phyloP scores from a whole-genome alignment of 495 filamentous ascomycete genomes.

The Stereocaulon alpinum region DNA sequence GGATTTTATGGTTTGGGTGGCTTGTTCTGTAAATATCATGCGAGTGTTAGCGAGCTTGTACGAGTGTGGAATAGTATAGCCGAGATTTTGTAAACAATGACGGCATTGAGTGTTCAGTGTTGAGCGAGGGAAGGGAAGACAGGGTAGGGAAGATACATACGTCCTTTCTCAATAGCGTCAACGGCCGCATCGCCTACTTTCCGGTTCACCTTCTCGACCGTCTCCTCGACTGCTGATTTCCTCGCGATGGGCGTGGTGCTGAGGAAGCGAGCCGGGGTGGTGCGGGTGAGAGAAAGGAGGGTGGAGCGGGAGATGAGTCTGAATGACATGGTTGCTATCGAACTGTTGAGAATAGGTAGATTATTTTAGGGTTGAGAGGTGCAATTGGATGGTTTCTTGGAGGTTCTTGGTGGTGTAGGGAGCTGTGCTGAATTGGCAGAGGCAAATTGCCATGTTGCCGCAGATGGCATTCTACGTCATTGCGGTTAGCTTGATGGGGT shows the following conservation, averaged over 20 bases:
- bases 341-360: no score
- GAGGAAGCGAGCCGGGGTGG: background rate
- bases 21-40: constrained; percentile 36
- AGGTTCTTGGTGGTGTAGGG: no score
- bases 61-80: no score
- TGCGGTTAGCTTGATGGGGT: background rate
- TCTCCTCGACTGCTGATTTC: background rate
- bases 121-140: no score
- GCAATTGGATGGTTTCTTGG: background rate
- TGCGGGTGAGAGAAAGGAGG: background rate
- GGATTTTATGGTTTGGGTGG: constrained; percentile 33
- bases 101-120: no score
- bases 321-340: background rate
- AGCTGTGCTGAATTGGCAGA: background rate
- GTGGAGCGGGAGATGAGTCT: background rate
- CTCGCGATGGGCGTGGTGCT: background rate
- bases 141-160: background rate
- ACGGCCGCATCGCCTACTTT: background rate
- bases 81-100: no score
- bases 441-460: background rate
- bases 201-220: background rate
- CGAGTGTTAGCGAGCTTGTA: no score
- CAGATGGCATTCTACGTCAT: constrained; percentile 1
- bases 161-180: background rate
- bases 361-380: background rate